Percentiles rank a stretch among this genome's conserved stretches.
These are phyloP conservation scores for Periglandula ipomoeae DNA, from an alignment of 2,329 filamentous ascomycete species.

Conservation along the genomic window DNA sequence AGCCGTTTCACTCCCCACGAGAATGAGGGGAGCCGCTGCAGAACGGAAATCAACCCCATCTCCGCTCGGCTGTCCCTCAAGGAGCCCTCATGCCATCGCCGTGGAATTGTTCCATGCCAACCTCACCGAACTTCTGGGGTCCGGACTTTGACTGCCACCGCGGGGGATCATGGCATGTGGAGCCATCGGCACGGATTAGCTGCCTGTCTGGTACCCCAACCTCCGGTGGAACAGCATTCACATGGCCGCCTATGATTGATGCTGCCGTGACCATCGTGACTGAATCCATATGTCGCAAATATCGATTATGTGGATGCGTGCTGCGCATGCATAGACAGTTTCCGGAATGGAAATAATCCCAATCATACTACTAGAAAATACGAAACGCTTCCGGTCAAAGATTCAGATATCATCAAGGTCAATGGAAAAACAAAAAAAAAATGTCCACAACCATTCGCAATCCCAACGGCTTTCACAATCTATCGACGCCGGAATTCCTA, in stretches of 20 bases:
- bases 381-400: neutral
- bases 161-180: slow-evolving; percentile 16
- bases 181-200: slow-evolving; percentile 2
- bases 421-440: neutral
- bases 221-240: neutral
- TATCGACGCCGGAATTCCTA: neutral
- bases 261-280: neutral
- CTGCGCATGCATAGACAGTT: neutral
- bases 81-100: neutral
- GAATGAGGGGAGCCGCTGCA: neutral
- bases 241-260: neutral
- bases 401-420: neutral
- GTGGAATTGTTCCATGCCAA: neutral
- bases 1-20: no score
- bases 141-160: neutral
- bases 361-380: neutral
- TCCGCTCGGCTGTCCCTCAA: neutral
- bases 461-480: neutral
- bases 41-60: neutral
- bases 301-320: no score
- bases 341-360: neutral
- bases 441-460: neutral
- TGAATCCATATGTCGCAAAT: no score
- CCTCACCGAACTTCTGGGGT: neutral
- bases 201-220: neutral